Conservation (phyloP, 2,329 filamentous ascomycete species). For the Myriosclerotinia curreyana region DNA sequence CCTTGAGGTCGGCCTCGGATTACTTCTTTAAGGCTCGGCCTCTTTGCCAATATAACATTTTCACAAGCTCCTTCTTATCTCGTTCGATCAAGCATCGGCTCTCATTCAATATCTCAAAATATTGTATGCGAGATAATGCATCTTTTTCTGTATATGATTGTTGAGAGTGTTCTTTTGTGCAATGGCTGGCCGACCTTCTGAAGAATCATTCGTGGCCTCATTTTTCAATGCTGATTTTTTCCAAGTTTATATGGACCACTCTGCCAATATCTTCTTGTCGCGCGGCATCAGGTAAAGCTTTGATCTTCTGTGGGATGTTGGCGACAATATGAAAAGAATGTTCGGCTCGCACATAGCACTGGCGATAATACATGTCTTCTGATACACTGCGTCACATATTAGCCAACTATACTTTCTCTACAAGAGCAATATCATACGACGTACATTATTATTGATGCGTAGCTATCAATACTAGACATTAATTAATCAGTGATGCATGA, state of each 20-base stretch:
- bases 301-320: neutral
- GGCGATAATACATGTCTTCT: neutral
- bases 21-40: slow-evolving; percentile 1
- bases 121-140: slow-evolving; percentile 14
- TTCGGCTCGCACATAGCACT: neutral
- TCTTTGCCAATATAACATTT: slow-evolving; percentile 3
- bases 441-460: neutral
- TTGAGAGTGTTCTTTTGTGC: neutral
- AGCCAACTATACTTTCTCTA: neutral
- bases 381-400: neutral
- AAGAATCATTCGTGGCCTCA: neutral
- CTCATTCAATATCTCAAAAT: slow-evolving; percentile 5
- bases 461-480: neutral
- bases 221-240: neutral
- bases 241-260: neutral
- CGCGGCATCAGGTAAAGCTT: neutral
- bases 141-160: slow-evolving; percentile 3
- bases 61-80: neutral
- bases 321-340: neutral
- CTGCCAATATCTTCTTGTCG: neutral
- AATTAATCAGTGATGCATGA: neutral
- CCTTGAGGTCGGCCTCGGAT: neutral
- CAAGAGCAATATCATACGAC: neutral
- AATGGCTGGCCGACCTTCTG: neutral
- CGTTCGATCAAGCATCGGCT: slow-evolving; percentile 6